A percentile compares a stretch with the other conserved stretches of the same genome.
These are phyloP conservation scores for Russula sp. DNA, from an alignment of 768 basidiomycete species.

Conservation along the genomic window DNA sequence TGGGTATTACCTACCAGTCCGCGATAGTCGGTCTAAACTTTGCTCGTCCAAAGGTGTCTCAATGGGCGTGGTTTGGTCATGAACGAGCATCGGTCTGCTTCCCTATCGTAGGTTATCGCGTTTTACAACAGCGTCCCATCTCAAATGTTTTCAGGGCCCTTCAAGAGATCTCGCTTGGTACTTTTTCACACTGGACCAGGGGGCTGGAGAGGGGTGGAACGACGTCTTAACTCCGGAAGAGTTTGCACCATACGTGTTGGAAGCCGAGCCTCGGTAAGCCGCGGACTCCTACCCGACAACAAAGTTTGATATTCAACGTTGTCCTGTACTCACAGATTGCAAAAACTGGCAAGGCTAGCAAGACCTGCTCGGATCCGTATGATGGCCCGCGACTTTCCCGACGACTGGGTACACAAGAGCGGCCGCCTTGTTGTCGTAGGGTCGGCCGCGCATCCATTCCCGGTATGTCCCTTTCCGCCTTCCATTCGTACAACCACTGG, in stretches of 20 bases:
- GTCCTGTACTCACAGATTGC: constrained; percentile 9
- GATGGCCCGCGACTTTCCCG: constrained; percentile 23
- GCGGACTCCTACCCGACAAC: neutral
- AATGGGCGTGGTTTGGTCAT: constrained; percentile 22
- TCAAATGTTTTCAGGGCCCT: neutral
- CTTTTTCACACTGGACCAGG: constrained; percentile 23
- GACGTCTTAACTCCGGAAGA: constrained; percentile 16
- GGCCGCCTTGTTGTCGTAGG: constrained; percentile 30
- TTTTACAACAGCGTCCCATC: neutral
- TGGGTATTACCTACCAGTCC: neutral
- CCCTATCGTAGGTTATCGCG: constrained; percentile 9
- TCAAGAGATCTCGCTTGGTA: constrained; percentile 24
- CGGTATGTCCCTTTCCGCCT: constrained; percentile 22
- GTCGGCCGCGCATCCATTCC: constrained; percentile 34
- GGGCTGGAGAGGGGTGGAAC: constrained; percentile 11
- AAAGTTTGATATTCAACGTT: neutral
- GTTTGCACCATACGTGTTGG: constrained; percentile 7
- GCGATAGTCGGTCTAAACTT: neutral
- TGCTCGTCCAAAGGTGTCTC: constrained; percentile 5
- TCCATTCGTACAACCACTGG: too few species aligned
- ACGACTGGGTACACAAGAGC: constrained; percentile 30
- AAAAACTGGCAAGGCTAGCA: constrained; percentile 19
- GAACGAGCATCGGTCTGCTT: constrained; percentile 21
- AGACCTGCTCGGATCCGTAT: constrained; percentile 22
- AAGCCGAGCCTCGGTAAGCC: constrained; percentile 19